Percentiles rank a stretch among this genome's conserved stretches.
Evolutionary conservation across 495 filamentous ascomycete species (phyloP).

Genomic region (Rhypophila decipiens): DNA sequence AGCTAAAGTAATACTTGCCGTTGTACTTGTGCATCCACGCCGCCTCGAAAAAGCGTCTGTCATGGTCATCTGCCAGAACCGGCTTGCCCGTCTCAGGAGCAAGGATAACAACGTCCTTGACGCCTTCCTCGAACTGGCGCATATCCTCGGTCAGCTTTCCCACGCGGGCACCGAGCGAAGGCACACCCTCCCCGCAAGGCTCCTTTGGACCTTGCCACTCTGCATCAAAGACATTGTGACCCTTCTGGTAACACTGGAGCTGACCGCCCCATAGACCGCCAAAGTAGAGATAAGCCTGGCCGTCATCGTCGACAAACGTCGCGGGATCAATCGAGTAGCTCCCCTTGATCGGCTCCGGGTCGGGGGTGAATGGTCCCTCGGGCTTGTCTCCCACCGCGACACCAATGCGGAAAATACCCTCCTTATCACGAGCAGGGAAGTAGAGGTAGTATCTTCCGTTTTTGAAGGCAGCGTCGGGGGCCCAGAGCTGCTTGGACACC

Average conservation of each 20-base stretch:
- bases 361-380: constrained; percentile 50
- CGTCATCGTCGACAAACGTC: constrained; percentile 57
- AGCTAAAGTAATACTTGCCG: constrained; percentile 65
- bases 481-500: constrained; percentile 60
- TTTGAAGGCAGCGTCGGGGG: constrained; percentile 53
- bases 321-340: constrained; percentile 59
- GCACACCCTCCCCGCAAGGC: constrained; percentile 40
- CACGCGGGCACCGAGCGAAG: constrained; percentile 53
- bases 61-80: constrained; percentile 58
- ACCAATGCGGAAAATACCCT: constrained; percentile 58
- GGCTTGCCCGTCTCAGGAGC: constrained; percentile 51
- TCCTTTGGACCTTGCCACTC: constrained; percentile 46
- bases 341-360: constrained; percentile 54
- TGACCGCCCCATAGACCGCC: constrained; percentile 70
- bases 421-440: constrained; percentile 56
- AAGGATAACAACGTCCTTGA: constrained; percentile 49
- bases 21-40: constrained; percentile 66
- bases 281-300: constrained; percentile 56
- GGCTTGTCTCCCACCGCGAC: constrained; percentile 49
- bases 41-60: constrained; percentile 71
- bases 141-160: constrained; percentile 58
- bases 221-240: constrained; percentile 43
- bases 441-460: constrained; percentile 60
- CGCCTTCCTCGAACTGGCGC: constrained; percentile 44
- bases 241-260: constrained; percentile 47